phyloP scores from a whole-genome alignment of 805 yeast genomes.

The Cyberlindnera japonica region DNA sequence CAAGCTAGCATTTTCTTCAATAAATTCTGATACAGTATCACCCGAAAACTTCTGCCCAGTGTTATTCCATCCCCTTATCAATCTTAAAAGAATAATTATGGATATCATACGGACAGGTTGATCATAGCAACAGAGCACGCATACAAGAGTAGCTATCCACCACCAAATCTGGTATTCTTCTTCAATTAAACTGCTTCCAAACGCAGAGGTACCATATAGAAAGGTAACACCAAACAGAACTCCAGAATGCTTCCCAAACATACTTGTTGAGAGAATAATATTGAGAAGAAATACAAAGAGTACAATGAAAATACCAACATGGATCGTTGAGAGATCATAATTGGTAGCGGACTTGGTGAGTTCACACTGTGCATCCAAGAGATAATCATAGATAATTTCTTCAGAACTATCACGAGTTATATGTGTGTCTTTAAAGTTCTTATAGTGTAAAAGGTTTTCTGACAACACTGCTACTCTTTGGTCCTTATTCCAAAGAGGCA shows the following conservation, averaged over 20 bases:
- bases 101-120: conserved; percentile 6
- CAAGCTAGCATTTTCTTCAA: conserved; percentile 32
- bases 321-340: conserved; percentile 56
- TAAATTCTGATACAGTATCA: conserved; percentile 42
- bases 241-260: conserved; percentile 7
- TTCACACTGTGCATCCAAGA: conserved; percentile 40
- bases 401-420: conserved; percentile 29
- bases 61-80: conserved; percentile 79
- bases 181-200: conserved; percentile 88
- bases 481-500: conserved; percentile 45
- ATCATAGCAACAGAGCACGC: conserved; percentile 14
- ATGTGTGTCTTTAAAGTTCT: conserved; percentile 36
- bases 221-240: conserved; percentile 26
- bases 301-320: conserved; percentile 25
- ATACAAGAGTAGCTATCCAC: conserved; percentile 45
- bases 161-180: conserved; percentile 98
- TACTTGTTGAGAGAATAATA: conserved; percentile 3
- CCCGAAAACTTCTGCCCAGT: conserved; percentile 80
- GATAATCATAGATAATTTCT: conserved; percentile 13
- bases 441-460: conserved; percentile 59
- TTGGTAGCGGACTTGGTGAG: conserved; percentile 65
- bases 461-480: conserved; percentile 36
- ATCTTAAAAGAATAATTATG: conserved; percentile 40
- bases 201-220: conserved; percentile 51
- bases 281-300: conserved; percentile 14